Evolutionary conservation across 2,329 filamentous ascomycete species (phyloP).

Genomic region (Alternaria sp.): DNA sequence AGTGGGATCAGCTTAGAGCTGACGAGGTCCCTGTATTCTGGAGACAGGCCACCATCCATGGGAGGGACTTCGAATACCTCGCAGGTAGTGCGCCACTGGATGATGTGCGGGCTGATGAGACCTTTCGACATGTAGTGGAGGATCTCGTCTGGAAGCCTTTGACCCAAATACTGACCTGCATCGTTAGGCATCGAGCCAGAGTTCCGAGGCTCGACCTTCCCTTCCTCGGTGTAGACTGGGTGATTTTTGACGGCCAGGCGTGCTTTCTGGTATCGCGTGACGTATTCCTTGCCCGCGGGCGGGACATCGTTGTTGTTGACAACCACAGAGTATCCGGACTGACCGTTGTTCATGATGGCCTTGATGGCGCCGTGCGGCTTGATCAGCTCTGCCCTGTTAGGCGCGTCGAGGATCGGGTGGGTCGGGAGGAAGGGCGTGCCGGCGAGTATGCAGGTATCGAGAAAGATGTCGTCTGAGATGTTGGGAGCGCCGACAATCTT

Average conservation of each 20-base stretch:
- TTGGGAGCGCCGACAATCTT: constrained; percentile 46
- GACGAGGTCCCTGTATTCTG: constrained; percentile 81
- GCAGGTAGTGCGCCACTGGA: constrained; percentile 82
- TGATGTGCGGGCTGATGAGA: constrained; percentile 76
- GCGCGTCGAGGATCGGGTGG: constrained; percentile 76
- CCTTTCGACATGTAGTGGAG: constrained; percentile 89
- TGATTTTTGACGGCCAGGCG: constrained; percentile 87
- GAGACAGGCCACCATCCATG: constrained; percentile 79
- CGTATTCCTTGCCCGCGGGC: constrained; percentile 74
- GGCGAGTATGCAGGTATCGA: constrained; percentile 82
- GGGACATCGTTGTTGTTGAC: constrained; percentile 81
- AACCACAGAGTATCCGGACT: constrained; percentile 76
- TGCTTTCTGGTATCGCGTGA: constrained; percentile 85
- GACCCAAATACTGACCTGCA: constrained; percentile 87
- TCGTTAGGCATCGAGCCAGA: constrained; percentile 77
- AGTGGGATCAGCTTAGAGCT: constrained; percentile 75
- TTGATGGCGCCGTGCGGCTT: constrained; percentile 79
- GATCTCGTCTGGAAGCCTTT: constrained; percentile 86
- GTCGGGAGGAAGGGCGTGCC: constrained; percentile 81
- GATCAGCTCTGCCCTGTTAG: constrained; percentile 59
- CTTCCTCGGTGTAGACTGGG: constrained; percentile 78
- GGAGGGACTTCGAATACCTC: constrained; percentile 83
- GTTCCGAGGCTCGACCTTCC: constrained; percentile 77
- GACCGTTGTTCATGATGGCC: constrained; percentile 70
- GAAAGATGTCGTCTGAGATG: constrained; percentile 74